Base-by-base conservation (phyloP, 768 basidiomycete genomes). In the Suillus placidus region DNA sequence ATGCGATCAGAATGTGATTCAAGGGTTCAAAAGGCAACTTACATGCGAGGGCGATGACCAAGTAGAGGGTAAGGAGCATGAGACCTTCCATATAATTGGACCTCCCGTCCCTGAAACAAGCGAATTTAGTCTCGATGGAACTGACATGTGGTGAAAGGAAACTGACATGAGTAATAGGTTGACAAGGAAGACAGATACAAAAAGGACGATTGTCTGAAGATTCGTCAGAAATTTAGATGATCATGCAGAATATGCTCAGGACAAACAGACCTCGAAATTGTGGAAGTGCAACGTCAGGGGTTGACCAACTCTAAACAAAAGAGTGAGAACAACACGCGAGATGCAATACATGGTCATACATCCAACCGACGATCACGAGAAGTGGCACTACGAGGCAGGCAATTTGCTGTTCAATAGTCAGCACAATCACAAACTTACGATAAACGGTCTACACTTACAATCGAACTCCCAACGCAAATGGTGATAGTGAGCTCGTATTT, bases 1-100 rank as follows among this genome's bases (percentile, higher is more conserved):
- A 10, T 30, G 26, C 16, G 2, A 18, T 60, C 26, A 60, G 40
- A 20, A 42, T 42, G 26, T 42, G 26, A 60, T 26, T 30, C 3
- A 58, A 16, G 16, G 38, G 57, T 26, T 26, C 16, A 6, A 58
- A 7, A 14, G 26, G 23, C 26, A 42, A 56, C 84, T 82, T 80
- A 76, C 67, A 79, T 42, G 79, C 77, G 57, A 80, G 68, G 42
- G 75, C 78, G 67, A 79, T 80, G 57, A 82, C 77, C 20, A 79
- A 66, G 68, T 80, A 80, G 12, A 79, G 70, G 58, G 64, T 71
- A 54, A 67, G 73, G 51, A 62, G 79, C 92, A 95, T 91, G 51
- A 94, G 74, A 40, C 95, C 95, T 79, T 96, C 95, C 89, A 97
- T 92, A 73, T 94, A 95, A 72, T 96, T 95, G 18, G 91, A 90